A percentile compares a stretch with the other conserved stretches of the same genome.
phyloP scores from a whole-genome alignment of 129 eudicot species.

The Saussurea involucrata region DNA sequence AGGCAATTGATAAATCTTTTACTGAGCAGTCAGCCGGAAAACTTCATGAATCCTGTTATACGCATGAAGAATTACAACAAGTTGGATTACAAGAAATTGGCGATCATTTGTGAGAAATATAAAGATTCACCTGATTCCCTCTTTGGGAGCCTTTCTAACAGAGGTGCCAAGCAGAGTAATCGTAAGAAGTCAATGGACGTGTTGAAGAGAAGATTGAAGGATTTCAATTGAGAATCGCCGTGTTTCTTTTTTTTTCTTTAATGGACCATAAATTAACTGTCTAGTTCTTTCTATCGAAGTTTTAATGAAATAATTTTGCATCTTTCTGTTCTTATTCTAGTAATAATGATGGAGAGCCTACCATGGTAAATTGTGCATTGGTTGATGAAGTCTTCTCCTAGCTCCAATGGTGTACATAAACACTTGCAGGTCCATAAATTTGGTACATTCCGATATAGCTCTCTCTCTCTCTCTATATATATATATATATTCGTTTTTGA shows the following conservation, averaged over 20 bases:
- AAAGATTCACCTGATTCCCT: conserved; percentile 83
- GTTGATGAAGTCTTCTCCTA: background rate
- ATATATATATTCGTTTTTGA: background rate
- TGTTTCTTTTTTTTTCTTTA: background rate
- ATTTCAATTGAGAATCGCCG: conserved; percentile 50
- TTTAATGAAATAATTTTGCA: background rate
- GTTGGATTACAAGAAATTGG: conserved; percentile 74
- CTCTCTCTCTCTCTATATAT: background rate
- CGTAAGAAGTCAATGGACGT: conserved; percentile 88
- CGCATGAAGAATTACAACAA: conserved; percentile 68
- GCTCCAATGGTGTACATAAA: background rate
- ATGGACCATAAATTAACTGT: conserved; percentile 13
- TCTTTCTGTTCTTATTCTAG: background rate
- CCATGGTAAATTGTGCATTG: conserved; percentile 4
- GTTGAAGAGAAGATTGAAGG: conserved; percentile 66
- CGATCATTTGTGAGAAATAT: conserved; percentile 72
- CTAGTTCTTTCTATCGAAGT: conserved; percentile 9
- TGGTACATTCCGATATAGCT: conserved; percentile 5
- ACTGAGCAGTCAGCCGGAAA: conserved; percentile 89
- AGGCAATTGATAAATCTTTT: conserved; percentile 81
- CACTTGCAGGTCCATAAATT: conserved; percentile 6
- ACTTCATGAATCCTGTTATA: conserved; percentile 92
- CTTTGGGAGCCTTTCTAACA: conserved; percentile 83
- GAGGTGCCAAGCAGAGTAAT: conserved; percentile 69
- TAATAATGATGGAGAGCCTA: background rate